These are phyloP conservation scores for Ceratobasidium papillatum DNA, from an alignment of 1,284 basidiomycete species.

Conservation along the genomic window DNA sequence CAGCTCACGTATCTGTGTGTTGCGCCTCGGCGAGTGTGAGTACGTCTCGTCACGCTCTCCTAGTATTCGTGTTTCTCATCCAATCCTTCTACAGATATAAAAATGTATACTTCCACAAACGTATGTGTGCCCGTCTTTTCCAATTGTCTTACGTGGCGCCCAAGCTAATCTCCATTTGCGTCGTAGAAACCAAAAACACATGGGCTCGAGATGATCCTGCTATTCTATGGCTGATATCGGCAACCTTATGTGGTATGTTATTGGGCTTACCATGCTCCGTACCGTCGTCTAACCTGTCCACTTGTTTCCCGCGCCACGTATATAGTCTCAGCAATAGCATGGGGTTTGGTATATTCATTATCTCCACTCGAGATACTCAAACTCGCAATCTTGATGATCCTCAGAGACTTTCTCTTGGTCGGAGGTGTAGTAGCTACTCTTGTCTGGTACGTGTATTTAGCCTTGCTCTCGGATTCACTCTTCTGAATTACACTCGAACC, in stretches of 20 bases:
- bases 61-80: neutral
- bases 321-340: conserved; percentile 77
- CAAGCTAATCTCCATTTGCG: neutral
- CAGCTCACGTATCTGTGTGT: conserved; percentile 91
- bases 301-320: neutral
- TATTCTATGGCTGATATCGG: conserved; percentile 84
- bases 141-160: neutral
- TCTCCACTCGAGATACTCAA: conserved; percentile 64
- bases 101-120: conserved; percentile 92
- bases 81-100: conserved; percentile 65
- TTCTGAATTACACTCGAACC: neutral
- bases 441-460: conserved; percentile 67
- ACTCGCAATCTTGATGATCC: conserved; percentile 80
- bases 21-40: conserved; percentile 89
- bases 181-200: conserved; percentile 93
- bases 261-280: neutral
- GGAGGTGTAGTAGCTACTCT: conserved; percentile 78
- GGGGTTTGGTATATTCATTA: conserved; percentile 85
- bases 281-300: neutral
- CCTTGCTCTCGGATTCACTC: neutral
- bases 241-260: conserved; percentile 73
- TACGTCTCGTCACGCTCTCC: conserved; percentile 45
- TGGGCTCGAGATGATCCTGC: conserved; percentile 97
- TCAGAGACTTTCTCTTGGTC: conserved; percentile 84
- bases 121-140: conserved; percentile 55